Evolutionary conservation across 2,329 filamentous ascomycete genomes (phyloP).

Genomic region (Purpureocillium lavendulum): DNA sequence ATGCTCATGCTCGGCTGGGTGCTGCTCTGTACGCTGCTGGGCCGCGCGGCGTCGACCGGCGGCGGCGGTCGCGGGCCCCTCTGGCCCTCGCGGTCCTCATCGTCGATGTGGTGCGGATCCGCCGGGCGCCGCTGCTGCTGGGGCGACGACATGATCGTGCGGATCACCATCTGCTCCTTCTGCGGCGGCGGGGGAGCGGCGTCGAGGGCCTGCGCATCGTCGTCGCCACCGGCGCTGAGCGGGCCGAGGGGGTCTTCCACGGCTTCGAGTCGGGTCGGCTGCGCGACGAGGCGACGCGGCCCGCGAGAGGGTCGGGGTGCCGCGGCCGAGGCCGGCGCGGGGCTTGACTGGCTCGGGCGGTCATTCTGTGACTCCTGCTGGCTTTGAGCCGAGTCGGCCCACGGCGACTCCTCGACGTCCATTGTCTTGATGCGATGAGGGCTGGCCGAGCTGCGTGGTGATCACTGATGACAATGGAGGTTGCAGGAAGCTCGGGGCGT

Average conservation of each 20-base stretch:
- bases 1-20: constrained; percentile 75
- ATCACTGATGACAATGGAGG: constrained; percentile 2
- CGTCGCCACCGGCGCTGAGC: constrained; percentile 56
- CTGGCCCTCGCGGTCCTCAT: constrained; percentile 55
- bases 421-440: constrained; percentile 16
- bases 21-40: constrained; percentile 41
- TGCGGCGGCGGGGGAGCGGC: constrained; percentile 52
- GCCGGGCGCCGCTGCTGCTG: constrained; percentile 33
- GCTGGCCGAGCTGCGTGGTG: constrained; percentile 5
- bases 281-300: constrained; percentile 60
- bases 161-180: constrained; percentile 57
- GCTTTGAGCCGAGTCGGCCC: constrained; percentile 37
- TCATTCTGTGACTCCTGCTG: constrained; percentile 23
- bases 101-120: constrained; percentile 59
- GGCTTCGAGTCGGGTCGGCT: constrained; percentile 70
- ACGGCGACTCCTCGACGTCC: constrained; percentile 46
- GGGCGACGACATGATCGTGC: constrained; percentile 42
- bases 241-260: constrained; percentile 72
- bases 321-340: constrained; percentile 21
- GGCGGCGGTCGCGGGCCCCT: constrained; percentile 55
- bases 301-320: constrained; percentile 34
- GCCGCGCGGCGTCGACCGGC: constrained; percentile 50
- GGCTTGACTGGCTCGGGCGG: constrained; percentile 18
- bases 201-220: constrained; percentile 26
- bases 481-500: background rate